Evolutionary conservation across 2,329 filamentous ascomycete genomes (phyloP), one percentile per base, ranked within the genome.

Genomic region (Amauroascus niger): DNA sequence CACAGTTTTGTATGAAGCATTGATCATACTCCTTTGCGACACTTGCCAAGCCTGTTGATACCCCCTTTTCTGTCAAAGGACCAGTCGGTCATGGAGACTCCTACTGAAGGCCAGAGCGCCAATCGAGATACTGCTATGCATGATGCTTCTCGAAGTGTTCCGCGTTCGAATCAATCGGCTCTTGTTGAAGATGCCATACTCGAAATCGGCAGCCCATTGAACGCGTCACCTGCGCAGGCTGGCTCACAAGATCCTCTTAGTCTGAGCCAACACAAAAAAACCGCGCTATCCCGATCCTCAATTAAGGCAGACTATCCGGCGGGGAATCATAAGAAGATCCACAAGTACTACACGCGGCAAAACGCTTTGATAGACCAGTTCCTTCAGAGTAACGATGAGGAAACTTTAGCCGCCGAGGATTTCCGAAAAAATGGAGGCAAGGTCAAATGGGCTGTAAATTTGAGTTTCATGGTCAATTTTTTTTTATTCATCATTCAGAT

Each of bases 401-500:
- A 81, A 65, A 71, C 71, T 1, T 66, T 75, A 35, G 72, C 74
- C 50, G 67, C 75, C 41, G 73, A 78, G 45, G 77, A 81, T 61
- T 73, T 74, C 46, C 61, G 71, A 45, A 72, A 76, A 55, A 76
- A 79, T 62, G 73, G 69, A 6, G 73, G 74, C 3, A 76, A 72
- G 55, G 74, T 79, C 61, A 74, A 75, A 58, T 75, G 80, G 59
- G 77, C 77, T 35, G 73, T 80, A 60, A 74, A 76, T 48, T 71
- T 72, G 9, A 76, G 73, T 40, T 79, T 78, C 57, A 65, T 64
- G 3, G 74, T 76, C 58, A 77, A 79, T 63, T 73, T 78, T 49
- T 79, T 69, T 56, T 68, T 81, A 26, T 80, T 80, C 60, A 59
- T 78, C 62, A 80, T 81, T 55, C 78, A 81, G 67, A 65, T 80